Evolutionary conservation across 2,329 filamentous ascomycete genomes (phyloP).

Genomic region (Penicillium expansum): DNA sequence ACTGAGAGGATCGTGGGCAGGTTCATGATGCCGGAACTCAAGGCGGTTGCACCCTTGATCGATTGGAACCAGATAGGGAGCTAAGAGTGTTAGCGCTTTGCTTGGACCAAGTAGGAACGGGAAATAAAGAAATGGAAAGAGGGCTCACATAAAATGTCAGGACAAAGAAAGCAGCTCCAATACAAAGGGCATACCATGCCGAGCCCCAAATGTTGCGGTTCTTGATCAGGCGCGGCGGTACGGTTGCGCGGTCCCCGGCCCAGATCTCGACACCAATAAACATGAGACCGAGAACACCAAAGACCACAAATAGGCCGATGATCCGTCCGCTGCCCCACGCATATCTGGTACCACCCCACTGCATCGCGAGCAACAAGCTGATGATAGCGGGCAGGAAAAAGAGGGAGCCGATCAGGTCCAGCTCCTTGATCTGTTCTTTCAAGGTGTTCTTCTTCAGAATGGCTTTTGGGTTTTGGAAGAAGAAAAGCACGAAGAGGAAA

Average conservation of each 20-base stretch:
- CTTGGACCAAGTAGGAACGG: not conserved
- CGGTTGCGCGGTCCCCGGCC: conserved; percentile 43
- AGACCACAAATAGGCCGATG: conserved; percentile 51
- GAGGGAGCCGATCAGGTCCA: conserved; percentile 45
- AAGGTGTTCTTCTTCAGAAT: conserved; percentile 26
- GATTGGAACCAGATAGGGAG: conserved; percentile 48
- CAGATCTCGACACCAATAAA: conserved; percentile 40
- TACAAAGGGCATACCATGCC: conserved; percentile 42
- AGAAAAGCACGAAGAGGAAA: conserved; percentile 32
- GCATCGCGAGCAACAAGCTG: conserved; percentile 50
- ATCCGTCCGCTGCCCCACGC: conserved; percentile 47
- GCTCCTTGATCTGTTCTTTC: conserved; percentile 31
- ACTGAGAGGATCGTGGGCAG: conserved; percentile 35
- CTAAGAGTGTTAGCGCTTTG: conserved; percentile 10
- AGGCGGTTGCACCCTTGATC: conserved; percentile 35
- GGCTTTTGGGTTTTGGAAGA: conserved; percentile 29
- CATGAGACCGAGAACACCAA: conserved; percentile 48
- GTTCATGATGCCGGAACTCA: conserved; percentile 40
- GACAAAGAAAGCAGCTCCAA: conserved; percentile 46
- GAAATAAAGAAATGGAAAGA: not conserved
- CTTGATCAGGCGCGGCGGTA: conserved; percentile 46
- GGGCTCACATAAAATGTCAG: conserved; percentile 45
- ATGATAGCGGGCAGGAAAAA: conserved; percentile 48
- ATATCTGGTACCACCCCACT: conserved; percentile 47
- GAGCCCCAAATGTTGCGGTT: conserved; percentile 45